Evolutionary conservation across 139 green algal genomes (phyloP).

Genomic region (Chlamydomonas incerta): DNA sequence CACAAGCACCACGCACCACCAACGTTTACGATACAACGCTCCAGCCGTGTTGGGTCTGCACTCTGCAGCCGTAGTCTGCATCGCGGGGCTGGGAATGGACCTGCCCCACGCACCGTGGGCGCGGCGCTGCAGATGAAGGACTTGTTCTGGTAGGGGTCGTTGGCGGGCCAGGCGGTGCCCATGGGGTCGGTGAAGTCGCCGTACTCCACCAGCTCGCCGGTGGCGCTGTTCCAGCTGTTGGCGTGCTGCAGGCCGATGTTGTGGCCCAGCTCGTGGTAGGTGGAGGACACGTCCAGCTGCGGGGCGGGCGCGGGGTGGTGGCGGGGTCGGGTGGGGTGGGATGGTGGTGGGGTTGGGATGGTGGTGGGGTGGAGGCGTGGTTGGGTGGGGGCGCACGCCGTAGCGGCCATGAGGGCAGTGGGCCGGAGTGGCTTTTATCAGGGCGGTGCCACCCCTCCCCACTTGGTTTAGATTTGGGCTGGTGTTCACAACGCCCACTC

Average conservation of each 20-base stretch:
- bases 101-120: background rate
- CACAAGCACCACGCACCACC: no score
- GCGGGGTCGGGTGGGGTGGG: background rate
- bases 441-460: no score
- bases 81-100: no score
- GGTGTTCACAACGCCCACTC: no score
- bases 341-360: background rate
- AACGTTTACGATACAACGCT: no score
- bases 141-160: background rate
- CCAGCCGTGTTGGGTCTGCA: no score
- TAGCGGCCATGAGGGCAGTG: no score
- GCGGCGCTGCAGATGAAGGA: background rate
- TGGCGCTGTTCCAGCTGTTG: background rate
- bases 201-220: background rate
- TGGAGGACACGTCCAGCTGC: background rate
- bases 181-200: slow-evolving; percentile 5
- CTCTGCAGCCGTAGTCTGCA: no score
- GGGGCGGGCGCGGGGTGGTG: background rate
- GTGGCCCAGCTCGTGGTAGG: slow-evolving; percentile 18
- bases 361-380: background rate
- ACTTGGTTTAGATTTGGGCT: no score
- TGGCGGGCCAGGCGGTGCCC: background rate
- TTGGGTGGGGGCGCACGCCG: background rate
- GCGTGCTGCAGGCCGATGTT: slow-evolving; percentile 21
- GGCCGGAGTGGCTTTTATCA: no score